These are phyloP conservation scores for Ochromonas danica DNA, from an alignment of 108 stramenopile genomes.

Conservation along the genomic window DNA sequence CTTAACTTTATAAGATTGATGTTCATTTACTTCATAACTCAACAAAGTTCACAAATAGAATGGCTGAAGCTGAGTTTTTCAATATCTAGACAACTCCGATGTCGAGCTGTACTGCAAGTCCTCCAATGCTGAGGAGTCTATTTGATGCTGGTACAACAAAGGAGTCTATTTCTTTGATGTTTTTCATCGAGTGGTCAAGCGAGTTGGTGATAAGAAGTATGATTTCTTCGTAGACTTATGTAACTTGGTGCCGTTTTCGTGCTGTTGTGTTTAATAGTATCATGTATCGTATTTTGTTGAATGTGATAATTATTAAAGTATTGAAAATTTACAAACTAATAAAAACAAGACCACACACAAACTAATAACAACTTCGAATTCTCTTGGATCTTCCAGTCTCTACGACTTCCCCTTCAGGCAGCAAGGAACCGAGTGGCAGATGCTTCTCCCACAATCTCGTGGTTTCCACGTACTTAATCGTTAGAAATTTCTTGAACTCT, in stretches of 20 bases:
- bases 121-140: not conserved
- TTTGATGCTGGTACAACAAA: not conserved
- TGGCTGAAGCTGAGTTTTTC: no score
- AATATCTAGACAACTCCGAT: constrained; percentile 2
- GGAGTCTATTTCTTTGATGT: not conserved
- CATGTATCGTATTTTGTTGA: no score
- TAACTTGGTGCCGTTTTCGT: no score
- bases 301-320: no score
- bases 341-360: no score
- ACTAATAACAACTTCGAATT: no score
- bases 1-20: no score
- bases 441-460: not conserved
- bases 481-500: not conserved
- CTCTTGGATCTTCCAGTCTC: not conserved
- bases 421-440: not conserved
- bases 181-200: constrained; percentile 1
- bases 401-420: not conserved
- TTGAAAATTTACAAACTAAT: no score
- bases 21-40: no score
- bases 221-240: no score
- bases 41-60: not conserved
- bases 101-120: constrained; percentile 8
- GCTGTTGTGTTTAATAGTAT: no score
- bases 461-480: not conserved
- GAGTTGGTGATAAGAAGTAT: constrained; percentile 9